Evolutionary conservation across 169 alveolate species (phyloP).

Genomic region (Eimeria praecox): DNA sequence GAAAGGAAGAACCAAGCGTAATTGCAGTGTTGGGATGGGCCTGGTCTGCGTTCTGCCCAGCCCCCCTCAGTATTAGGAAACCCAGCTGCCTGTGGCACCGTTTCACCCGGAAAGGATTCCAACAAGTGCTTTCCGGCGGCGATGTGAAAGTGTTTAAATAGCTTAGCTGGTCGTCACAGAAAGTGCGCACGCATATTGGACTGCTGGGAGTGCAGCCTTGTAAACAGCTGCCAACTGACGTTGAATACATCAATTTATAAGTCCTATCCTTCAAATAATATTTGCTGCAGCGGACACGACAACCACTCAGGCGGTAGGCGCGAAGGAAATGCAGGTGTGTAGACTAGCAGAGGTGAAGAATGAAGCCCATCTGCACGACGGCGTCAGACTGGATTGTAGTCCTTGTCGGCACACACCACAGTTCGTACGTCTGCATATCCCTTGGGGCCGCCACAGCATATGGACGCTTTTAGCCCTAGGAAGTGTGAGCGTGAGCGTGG

Average conservation of each 20-base stretch:
- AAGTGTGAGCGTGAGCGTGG: not conserved
- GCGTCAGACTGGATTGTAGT: not conserved
- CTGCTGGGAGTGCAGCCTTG: not conserved
- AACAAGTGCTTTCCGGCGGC: not conserved
- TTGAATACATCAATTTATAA: not conserved
- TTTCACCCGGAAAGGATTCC: not conserved
- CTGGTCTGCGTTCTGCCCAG: not conserved
- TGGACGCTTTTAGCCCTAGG: not conserved
- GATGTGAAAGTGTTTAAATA: not conserved
- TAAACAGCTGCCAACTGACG: not conserved
- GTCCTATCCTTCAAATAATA: not conserved
- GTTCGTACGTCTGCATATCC: not conserved
- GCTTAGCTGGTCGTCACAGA: not conserved
- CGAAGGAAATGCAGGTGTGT: not conserved
- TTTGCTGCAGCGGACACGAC: not conserved
- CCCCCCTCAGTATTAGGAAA: not conserved
- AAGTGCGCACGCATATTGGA: not conserved
- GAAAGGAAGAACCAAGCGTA: not conserved
- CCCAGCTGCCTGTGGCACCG: not conserved
- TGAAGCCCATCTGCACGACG: not conserved
- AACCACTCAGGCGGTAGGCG: not conserved
- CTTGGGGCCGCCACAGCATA: not conserved
- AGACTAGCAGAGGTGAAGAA: not conserved
- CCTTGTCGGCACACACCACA: not conserved
- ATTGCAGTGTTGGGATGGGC: not conserved